A percentile compares a stretch with the other conserved stretches of the same genome.
phyloP scores from a whole-genome alignment of 208 protist species.

The Trichomonas vaginalis region DNA sequence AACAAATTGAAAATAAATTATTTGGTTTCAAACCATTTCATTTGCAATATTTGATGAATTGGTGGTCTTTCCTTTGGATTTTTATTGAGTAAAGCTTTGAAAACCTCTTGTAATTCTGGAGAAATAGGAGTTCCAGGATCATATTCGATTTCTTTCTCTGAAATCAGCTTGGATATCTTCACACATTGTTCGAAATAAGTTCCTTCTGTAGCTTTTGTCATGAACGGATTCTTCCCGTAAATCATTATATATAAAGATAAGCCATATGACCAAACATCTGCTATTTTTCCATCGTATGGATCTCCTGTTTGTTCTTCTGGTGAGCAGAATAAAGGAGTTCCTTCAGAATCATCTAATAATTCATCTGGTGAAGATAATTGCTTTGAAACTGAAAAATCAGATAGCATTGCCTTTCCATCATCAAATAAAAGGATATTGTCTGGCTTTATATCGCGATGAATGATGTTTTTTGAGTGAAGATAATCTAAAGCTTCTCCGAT shows the following conservation, averaged over 20 bases:
- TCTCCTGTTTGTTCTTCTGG: background rate
- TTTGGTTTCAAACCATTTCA: background rate
- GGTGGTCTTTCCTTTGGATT: background rate
- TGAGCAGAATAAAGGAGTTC: background rate
- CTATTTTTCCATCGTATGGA: background rate
- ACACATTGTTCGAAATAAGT: background rate
- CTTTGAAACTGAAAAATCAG: background rate
- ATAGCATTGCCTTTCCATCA: background rate
- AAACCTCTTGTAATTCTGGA: background rate
- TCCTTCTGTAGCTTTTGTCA: background rate
- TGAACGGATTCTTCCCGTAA: background rate
- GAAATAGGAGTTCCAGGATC: background rate
- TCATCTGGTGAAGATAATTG: background rate
- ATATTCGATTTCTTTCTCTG: background rate
- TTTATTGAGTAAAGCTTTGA: background rate
- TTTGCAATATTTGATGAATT: background rate
- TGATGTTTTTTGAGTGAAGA: background rate
- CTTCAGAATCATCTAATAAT: background rate
- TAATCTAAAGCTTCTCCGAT: background rate
- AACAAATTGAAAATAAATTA: too few relatives aligned
- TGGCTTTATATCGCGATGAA: background rate
- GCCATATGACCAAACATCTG: conserved; percentile 3
- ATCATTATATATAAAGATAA: background rate
- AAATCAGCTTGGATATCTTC: background rate
- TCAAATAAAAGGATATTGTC: background rate